Evolutionary conservation across 2,329 filamentous ascomycete genomes (phyloP).

Genomic region (Aspergillus sp.): DNA sequence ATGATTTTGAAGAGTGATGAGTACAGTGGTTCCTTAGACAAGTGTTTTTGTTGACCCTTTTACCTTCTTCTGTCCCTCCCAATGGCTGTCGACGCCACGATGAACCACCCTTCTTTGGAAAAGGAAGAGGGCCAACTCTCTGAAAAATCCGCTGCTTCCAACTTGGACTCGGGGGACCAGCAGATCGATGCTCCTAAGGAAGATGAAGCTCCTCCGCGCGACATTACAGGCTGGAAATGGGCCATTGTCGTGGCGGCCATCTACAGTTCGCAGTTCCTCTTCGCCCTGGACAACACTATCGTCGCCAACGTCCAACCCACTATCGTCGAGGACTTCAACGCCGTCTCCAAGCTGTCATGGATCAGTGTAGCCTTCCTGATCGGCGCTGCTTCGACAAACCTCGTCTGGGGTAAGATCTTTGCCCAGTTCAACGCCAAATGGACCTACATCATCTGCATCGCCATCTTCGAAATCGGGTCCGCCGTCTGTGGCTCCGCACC

Average conservation of each 20-base stretch:
- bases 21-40: too few relatives aligned
- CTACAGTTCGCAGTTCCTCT: background rate
- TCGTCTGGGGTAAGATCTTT: slow-evolving; percentile 10
- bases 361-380: slow-evolving; percentile 29
- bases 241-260: slow-evolving; percentile 11
- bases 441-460: slow-evolving; percentile 1
- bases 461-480: slow-evolving; percentile 10
- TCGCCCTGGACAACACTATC: background rate
- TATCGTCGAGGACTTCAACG: slow-evolving; percentile 6
- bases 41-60: too few relatives aligned
- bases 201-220: background rate
- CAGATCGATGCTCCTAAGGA: background rate
- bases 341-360: slow-evolving; percentile 16
- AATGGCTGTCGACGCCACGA: background rate
- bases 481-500: slow-evolving; percentile 11
- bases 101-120: background rate
- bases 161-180: background rate
- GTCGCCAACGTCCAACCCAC: slow-evolving; percentile 13
- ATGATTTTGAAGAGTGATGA: too few relatives aligned
- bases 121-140: background rate
- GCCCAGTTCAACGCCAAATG: slow-evolving; percentile 44
- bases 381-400: slow-evolving; percentile 1
- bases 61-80: too few relatives aligned
- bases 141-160: background rate
- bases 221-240: slow-evolving; percentile 1